Base-by-base conservation (phyloP, 163 green algal genomes). In the Coccomyxa subellipsoidea region DNA sequence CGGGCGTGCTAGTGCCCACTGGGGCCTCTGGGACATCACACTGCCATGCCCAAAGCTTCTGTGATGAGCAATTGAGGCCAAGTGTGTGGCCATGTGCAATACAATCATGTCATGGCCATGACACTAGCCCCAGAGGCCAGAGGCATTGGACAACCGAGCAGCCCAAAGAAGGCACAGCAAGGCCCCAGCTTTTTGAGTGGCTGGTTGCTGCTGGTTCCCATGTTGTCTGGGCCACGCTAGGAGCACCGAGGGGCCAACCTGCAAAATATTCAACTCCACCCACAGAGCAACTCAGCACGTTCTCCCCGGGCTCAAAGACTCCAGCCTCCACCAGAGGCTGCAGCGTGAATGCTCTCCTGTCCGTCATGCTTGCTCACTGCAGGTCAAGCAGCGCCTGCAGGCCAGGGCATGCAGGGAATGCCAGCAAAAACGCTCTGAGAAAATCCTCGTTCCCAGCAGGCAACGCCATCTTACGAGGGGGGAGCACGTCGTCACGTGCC, bases 261-360 rank as follows among this genome's bases (percentile, higher is more conserved):
- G 79, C 79, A 69, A 76, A 78, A 39, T 71, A 76, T 38, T 83
- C 79, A 29, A 70, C 37, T 25, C 79, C 79, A 53, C 79, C 79
- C 35, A 83, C 79, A 25, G 79, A 77, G 59, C 66, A 77, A 34
- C 54, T 79, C 29, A 83, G 37, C 66, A 23, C 21, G 66, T 83
- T 36, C 35, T 69, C 29, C 23, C 79, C 79, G 18, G 66, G 54
- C n/a, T 83, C 36, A 10, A 83, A 73, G 27, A 79, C 66, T n/a
- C 79, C 79, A 18, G 54, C 59, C 66, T 38, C 79, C 6, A 83
- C 70, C 4, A 79, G 72, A 18, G 53, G 79, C 59, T 79, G 59
- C 31, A 83, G 69, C 79, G 79, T 83, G 9, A 69, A 79, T 31
- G 37, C 73, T 69, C 73, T 36, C 37, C 73, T 38, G 73, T 79